phyloP scores from a whole-genome alignment of 2,329 filamentous ascomycete species.

The Fusarium subglutinans region DNA sequence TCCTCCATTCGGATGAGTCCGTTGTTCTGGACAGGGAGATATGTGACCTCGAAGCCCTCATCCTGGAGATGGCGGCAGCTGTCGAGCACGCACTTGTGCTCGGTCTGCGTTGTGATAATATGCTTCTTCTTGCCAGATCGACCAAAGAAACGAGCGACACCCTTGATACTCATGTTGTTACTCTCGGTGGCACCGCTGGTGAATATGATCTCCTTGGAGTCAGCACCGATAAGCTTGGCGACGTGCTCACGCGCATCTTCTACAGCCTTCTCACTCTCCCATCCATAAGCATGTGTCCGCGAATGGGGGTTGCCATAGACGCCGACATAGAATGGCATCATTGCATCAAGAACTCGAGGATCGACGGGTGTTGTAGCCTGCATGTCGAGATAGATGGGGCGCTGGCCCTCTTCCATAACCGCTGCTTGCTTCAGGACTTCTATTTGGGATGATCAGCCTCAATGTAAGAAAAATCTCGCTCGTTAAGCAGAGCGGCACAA shows the following conservation, averaged over 20 bases:
- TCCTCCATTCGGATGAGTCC: constrained; percentile 87
- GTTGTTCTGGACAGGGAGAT: constrained; percentile 86
- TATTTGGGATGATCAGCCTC: constrained; percentile 41
- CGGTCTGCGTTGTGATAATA: constrained; percentile 96
- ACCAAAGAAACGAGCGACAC: constrained; percentile 94
- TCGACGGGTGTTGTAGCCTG: constrained; percentile 97
- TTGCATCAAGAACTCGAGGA: constrained; percentile 92
- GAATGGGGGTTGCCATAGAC: constrained; percentile 98
- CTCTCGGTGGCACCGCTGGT: constrained; percentile 98
- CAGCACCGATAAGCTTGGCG: constrained; percentile 88
- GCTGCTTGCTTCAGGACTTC: constrained; percentile 91
- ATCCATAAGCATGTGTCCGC: constrained; percentile 96
- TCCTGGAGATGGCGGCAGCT: constrained; percentile 97
- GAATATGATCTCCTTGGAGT: constrained; percentile 98
- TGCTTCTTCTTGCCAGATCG: constrained; percentile 96
- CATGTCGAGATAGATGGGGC: constrained; percentile 98
- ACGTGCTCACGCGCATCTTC: constrained; percentile 87
- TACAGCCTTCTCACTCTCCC: constrained; percentile 95
- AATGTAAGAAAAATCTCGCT: background rate
- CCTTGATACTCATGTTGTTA: constrained; percentile 99
- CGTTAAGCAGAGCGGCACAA: background rate
- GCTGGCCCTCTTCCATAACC: constrained; percentile 89
- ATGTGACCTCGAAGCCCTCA: constrained; percentile 97
- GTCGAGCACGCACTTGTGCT: constrained; percentile 98
- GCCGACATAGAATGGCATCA: constrained; percentile 94